Evolutionary conservation across 768 basidiomycete genomes (phyloP), one percentile per base, ranked within the genome.

Genomic region (Podaxis sp.): DNA sequence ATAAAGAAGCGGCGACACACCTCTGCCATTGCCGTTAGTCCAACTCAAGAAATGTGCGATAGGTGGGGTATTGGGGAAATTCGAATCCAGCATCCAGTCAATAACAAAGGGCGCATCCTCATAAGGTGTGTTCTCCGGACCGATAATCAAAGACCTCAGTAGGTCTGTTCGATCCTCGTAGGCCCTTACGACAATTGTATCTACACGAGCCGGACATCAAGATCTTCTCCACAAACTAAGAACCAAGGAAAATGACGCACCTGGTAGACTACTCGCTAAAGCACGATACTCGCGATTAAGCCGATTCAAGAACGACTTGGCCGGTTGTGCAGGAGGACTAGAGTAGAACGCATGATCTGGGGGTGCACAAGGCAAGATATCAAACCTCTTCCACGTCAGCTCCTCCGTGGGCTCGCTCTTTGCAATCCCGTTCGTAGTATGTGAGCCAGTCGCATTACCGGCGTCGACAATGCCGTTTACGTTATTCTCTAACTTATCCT

Each of bases 41-140:
- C 94, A 96, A 64, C 93, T 94, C 54, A 88, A 81, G 74, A 98
- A 98, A 75, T 93, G 90, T 9, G 95, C 96, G 59, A 86, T 79
- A 0, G 95, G 95, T 12, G 95, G 94, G 64, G 79, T 85, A 66
- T 87, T 85, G 50, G 88, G 94, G 71, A 90, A 97, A 72, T 89
- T 88, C 58, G 86, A 91, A 68, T 91, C 92, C 11, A 94, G 78
- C 82, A 88, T 85, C 92, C 92, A 94, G 74, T 98, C 95, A 61
- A 97, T 96, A 25, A 97, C 88, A 74, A 96, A 96, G 0, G 95
- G 96, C 19, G 93, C 93, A 72, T 96, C 90, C 72, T 93, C 85
- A 67, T 96, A 97, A n/a, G 95, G 95, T 8, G 96, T 97, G 66
- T 94, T 95, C 68, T 90, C 86, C 61, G 94, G 93, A 2, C 95